Evolutionary conservation across 2,329 filamentous ascomycete species (phyloP).

Genomic region (Colletotrichum zoysiae): DNA sequence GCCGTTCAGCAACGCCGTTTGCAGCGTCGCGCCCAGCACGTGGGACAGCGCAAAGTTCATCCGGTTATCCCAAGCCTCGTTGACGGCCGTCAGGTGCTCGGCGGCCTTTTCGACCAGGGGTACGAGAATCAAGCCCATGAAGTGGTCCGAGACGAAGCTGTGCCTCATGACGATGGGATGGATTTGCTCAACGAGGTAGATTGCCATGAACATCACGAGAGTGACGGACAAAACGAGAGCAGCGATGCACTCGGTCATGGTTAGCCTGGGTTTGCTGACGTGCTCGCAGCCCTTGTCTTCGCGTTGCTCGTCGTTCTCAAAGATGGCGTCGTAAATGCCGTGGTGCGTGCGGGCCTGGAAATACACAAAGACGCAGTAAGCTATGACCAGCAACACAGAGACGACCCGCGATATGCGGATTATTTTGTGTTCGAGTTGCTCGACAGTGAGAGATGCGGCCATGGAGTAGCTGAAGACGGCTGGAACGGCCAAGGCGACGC

Average conservation of each 20-base stretch:
- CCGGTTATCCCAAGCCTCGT: conserved; percentile 86
- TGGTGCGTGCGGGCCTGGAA: conserved; percentile 84
- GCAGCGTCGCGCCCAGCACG: conserved; percentile 87
- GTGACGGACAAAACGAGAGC: conserved; percentile 75
- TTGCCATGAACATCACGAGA: conserved; percentile 80
- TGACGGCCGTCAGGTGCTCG: conserved; percentile 85
- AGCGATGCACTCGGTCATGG: conserved; percentile 78
- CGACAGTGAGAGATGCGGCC: conserved; percentile 32
- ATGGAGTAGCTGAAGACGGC: conserved; percentile 68
- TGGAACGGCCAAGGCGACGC: conserved; percentile 57
- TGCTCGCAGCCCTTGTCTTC: conserved; percentile 75
- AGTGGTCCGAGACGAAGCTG: conserved; percentile 64
- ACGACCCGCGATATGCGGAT: conserved; percentile 78
- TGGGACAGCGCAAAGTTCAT: conserved; percentile 90
- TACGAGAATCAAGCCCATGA: conserved; percentile 80
- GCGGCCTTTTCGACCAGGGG: conserved; percentile 88
- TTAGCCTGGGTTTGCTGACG: conserved; percentile 74
- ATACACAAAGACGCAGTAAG: conserved; percentile 75
- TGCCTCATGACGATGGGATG: conserved; percentile 65
- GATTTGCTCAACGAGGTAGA: conserved; percentile 81
- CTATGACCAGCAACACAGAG: conserved; percentile 76
- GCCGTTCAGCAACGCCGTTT: conserved; percentile 89
- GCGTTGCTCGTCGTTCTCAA: conserved; percentile 76
- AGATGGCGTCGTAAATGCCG: conserved; percentile 79
- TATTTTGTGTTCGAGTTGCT: conserved; percentile 63